phyloP scores from a whole-genome alignment of 2,329 filamentous ascomycete genomes.

The Cercospora sp. region DNA sequence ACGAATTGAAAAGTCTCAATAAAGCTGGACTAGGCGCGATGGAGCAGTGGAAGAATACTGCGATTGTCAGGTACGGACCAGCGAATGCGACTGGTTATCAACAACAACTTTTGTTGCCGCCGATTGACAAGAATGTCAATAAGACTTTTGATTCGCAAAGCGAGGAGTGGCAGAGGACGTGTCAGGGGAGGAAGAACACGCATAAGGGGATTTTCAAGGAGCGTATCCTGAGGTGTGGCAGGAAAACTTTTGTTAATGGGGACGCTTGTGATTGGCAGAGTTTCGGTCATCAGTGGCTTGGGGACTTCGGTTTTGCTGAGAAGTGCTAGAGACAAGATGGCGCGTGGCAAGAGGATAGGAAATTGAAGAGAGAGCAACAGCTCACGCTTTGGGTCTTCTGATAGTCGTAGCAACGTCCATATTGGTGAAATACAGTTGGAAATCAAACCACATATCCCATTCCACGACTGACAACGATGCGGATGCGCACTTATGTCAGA shows the following conservation, averaged over 20 bases:
- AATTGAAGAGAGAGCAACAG: background rate
- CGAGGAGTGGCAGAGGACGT: slow-evolving; percentile 11
- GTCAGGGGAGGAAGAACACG: slow-evolving; percentile 5
- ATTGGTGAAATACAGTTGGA: background rate
- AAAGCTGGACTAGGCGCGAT: background rate
- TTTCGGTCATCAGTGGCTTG: background rate
- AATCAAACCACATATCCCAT: background rate
- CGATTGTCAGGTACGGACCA: background rate
- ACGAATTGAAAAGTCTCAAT: background rate
- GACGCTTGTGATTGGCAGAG: background rate
- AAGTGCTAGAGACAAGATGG: background rate
- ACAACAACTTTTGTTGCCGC: background rate
- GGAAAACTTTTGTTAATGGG: background rate
- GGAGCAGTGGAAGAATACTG: slow-evolving; percentile 1
- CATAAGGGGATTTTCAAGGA: slow-evolving; percentile 2
- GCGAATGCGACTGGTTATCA: background rate
- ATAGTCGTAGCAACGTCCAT: background rate
- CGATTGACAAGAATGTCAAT: background rate
- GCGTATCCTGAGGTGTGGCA: background rate
- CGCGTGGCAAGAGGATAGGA: background rate
- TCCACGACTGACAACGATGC: background rate
- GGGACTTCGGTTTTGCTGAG: slow-evolving; percentile 2
- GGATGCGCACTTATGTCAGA: background rate
- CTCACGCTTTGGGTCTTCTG: background rate
- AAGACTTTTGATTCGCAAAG: slow-evolving; percentile 7